Evolutionary conservation across 1,284 basidiomycete species (phyloP).

Genomic region (Xanthoconium separans): DNA sequence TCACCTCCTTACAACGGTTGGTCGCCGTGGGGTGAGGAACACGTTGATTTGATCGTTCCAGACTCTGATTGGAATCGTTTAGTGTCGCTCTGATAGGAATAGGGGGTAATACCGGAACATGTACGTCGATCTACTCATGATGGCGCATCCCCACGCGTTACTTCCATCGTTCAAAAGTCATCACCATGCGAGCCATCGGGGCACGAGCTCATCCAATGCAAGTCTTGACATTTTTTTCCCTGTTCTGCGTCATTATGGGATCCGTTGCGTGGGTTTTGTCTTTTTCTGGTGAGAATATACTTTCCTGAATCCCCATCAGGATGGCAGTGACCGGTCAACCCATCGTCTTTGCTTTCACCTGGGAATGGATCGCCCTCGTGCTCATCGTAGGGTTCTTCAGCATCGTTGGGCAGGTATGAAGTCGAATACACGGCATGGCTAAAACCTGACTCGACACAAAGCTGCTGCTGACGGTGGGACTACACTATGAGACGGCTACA

Average conservation of each 20-base stretch:
- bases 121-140: conserved; percentile 8
- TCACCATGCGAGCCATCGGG: conserved; percentile 48
- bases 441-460: neutral
- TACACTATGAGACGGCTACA: conserved; percentile 29
- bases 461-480: conserved; percentile 10
- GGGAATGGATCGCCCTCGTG: conserved; percentile 37
- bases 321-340: conserved; percentile 28
- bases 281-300: neutral
- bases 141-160: neutral
- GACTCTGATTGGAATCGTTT: neutral
- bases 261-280: conserved; percentile 40
- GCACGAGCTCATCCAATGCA: conserved; percentile 49
- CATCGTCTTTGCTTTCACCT: conserved; percentile 39
- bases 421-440: neutral
- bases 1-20: conserved; percentile 45
- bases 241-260: conserved; percentile 58
- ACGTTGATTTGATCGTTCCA: neutral
- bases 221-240: conserved; percentile 67
- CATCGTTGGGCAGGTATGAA: conserved; percentile 43
- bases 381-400: conserved; percentile 44
- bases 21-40: conserved; percentile 49
- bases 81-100: conserved; percentile 61
- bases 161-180: conserved; percentile 42
- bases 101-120: conserved; percentile 55
- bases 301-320: neutral